Conservation (phyloP, 169 alveolate species). For the Cryptosporidium baileyi region DNA sequence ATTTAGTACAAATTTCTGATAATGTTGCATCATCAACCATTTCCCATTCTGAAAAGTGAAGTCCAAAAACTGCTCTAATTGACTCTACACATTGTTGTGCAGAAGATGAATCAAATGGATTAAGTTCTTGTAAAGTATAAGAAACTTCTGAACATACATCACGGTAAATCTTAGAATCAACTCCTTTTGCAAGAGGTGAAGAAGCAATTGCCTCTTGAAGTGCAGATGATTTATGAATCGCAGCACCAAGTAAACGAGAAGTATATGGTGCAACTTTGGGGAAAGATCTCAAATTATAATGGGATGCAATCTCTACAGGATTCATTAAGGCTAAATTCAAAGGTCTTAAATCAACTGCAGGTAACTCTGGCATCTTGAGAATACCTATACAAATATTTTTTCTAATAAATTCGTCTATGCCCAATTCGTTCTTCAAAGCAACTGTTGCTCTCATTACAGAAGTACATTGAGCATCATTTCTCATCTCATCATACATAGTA, state of each 20-base stretch:
- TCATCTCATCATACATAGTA: slow-evolving; percentile 65
- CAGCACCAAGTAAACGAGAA: slow-evolving; percentile 49
- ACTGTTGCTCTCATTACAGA: slow-evolving; percentile 55
- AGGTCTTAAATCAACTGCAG: slow-evolving; percentile 63
- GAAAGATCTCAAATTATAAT: slow-evolving; percentile 46
- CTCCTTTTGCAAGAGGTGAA: slow-evolving; percentile 54
- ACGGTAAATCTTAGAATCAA: slow-evolving; percentile 41
- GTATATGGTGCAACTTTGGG: slow-evolving; percentile 66
- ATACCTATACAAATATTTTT: slow-evolving; percentile 24
- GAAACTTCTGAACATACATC: slow-evolving; percentile 67
- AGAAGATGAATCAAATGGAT: slow-evolving; percentile 50
- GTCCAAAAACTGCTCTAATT: slow-evolving; percentile 53
- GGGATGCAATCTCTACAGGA: slow-evolving; percentile 40
- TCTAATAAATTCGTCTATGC: slow-evolving; percentile 39
- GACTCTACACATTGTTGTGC: slow-evolving; percentile 61
- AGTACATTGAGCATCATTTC: slow-evolving; percentile 52
- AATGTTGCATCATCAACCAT: slow-evolving; percentile 2
- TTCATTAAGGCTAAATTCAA: slow-evolving; percentile 51
- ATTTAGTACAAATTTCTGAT: slow-evolving; percentile 33
- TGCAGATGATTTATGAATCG: slow-evolving; percentile 39
- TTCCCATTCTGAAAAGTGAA: slow-evolving; percentile 49
- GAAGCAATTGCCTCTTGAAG: slow-evolving; percentile 59
- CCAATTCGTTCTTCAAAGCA: slow-evolving; percentile 8
- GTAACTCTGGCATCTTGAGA: slow-evolving; percentile 37
- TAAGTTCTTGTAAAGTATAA: slow-evolving; percentile 48